Percentiles rank a stretch among this genome's conserved stretches.
These are phyloP conservation scores for Tarenaya hassleriana DNA, from an alignment of 345 rosid genomes.

Conservation along the genomic window DNA sequence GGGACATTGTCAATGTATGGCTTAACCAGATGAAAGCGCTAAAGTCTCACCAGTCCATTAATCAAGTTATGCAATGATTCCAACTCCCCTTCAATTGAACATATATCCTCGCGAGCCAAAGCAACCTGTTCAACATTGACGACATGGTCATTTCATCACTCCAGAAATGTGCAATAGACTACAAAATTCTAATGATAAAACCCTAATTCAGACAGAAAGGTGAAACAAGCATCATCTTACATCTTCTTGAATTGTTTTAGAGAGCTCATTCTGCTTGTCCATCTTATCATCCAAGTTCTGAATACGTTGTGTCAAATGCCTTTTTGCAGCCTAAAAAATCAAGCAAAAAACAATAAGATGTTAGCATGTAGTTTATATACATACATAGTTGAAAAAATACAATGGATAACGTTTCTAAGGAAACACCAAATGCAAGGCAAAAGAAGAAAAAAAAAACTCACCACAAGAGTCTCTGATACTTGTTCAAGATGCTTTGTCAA, in stretches of 20 bases:
- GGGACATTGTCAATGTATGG: conserved; percentile 10
- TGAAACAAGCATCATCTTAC: conserved; percentile 21
- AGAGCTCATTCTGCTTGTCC: conserved; percentile 70
- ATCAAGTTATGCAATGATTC: conserved; percentile 50
- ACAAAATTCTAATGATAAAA: conserved; percentile 10
- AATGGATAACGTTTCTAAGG: neutral
- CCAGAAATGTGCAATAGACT: conserved; percentile 7
- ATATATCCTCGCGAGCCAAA: conserved; percentile 46
- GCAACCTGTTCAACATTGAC: conserved; percentile 45
- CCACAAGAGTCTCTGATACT: conserved; percentile 65
- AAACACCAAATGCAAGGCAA: neutral
- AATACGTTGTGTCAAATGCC: conserved; percentile 78
- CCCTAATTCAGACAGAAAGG: neutral
- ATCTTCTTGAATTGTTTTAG: conserved; percentile 51
- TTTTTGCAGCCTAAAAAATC: conserved; percentile 66
- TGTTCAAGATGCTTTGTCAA: conserved; percentile 75
- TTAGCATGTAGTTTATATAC: neutral
- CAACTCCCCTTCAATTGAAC: conserved; percentile 48
- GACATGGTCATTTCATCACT: neutral
- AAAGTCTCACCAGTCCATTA: conserved; percentile 60
- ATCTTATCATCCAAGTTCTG: conserved; percentile 77
- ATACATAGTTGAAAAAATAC: neutral
- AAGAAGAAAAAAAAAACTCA: conserved; percentile 35
- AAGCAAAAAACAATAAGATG: conserved; percentile 7
- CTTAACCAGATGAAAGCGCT: neutral